Evolutionary conservation across 345 rosid species (phyloP).

Genomic region (Rhodamnia argentea): DNA sequence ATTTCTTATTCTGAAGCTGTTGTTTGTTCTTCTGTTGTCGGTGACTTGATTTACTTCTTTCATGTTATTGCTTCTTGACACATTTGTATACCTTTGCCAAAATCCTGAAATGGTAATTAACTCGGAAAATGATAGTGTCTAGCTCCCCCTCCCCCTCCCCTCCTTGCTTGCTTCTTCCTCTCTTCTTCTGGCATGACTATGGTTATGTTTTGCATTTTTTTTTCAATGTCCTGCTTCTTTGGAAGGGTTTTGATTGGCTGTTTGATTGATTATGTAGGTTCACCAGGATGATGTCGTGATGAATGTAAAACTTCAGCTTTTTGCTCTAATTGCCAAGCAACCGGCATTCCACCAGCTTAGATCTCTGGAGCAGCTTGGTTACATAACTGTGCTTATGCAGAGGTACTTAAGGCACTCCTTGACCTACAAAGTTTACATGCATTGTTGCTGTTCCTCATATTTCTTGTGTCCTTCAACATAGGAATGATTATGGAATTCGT

Average conservation of each 20-base stretch:
- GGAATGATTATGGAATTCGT: conserved; percentile 66
- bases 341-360: conserved; percentile 96
- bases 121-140: background rate
- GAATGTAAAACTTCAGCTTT: conserved; percentile 80
- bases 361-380: conserved; percentile 92
- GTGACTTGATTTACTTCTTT: background rate
- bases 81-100: background rate
- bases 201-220: background rate
- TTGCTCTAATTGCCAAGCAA: conserved; percentile 74
- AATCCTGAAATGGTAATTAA: background rate
- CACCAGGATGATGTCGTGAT: conserved; percentile 65
- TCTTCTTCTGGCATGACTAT: background rate
- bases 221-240: background rate
- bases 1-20: background rate
- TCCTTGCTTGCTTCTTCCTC: background rate
- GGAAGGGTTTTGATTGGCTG: background rate
- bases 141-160: background rate
- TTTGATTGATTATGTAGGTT: conserved; percentile 30
- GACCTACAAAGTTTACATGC: background rate
- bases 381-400: conserved; percentile 58
- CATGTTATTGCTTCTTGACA: background rate
- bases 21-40: background rate
- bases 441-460: background rate
- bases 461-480: conserved; percentile 1
- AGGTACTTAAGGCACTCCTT: conserved; percentile 29